A percentile compares a stretch with the other conserved stretches of the same genome.
These are phyloP conservation scores for Dipodascus geniculatus DNA, from an alignment of 805 yeast species.

Conservation along the genomic window DNA sequence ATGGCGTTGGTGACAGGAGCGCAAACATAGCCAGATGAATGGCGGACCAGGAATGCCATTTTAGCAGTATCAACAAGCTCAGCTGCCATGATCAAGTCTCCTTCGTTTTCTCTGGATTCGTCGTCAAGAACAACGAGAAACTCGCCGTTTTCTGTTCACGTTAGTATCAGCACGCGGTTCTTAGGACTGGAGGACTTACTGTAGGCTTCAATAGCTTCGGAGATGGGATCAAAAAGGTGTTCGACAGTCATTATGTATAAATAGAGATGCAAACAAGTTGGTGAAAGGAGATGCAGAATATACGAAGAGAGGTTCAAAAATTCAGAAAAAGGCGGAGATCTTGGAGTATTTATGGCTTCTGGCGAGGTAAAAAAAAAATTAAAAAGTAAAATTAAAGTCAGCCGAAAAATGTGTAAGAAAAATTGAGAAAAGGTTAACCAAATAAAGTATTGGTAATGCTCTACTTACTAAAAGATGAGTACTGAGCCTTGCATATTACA, in stretches of 20 bases:
- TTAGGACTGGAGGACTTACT: constrained; percentile 26
- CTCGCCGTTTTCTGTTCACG: constrained; percentile 45
- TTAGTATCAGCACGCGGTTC: neutral
- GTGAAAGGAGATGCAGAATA: neutral
- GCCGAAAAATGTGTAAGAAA: too few species aligned
- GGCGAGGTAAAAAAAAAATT: neutral
- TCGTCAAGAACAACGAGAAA: constrained; percentile 95
- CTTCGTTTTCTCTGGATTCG: constrained; percentile 93
- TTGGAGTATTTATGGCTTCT: neutral
- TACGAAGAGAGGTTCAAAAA: too few species aligned
- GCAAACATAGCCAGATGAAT: constrained; percentile 75
- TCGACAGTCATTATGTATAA: neutral
- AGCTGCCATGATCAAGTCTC: constrained; percentile 93
- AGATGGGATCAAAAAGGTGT: constrained; percentile 39
- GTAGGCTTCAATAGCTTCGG: constrained; percentile 63
- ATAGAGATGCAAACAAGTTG: neutral
- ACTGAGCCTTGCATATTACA: neutral
- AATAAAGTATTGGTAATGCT: neutral
- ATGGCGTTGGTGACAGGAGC: constrained; percentile 68
- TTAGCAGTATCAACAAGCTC: constrained; percentile 62
- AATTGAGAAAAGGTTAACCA: neutral
- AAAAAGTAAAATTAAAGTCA: neutral
- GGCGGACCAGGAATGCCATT: constrained; percentile 87
- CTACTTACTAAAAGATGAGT: neutral
- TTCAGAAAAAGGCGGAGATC: neutral